Percentiles rank a stretch among this genome's conserved stretches.
Evolutionary conservation across 305 asterid genomes (phyloP).

Genomic region (Solanum hybrid): DNA sequence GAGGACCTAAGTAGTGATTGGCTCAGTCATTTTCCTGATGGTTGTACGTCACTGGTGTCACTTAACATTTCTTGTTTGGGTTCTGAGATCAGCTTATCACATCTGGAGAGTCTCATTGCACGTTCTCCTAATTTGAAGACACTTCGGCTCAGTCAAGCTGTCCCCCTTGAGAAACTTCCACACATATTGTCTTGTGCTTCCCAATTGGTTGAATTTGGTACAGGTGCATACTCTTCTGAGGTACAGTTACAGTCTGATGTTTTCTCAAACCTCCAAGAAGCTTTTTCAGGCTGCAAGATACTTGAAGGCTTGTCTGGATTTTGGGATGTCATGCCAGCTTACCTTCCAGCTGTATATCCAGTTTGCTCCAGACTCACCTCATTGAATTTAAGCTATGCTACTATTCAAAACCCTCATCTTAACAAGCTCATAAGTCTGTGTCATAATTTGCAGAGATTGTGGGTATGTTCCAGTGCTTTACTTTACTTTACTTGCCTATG

Average conservation of each 20-base stretch:
- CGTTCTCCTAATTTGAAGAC: conserved; percentile 70
- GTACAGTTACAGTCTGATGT: conserved; percentile 44
- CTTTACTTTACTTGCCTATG: not conserved
- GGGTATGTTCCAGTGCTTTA: conserved; percentile 45
- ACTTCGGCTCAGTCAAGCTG: conserved; percentile 76
- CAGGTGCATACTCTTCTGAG: conserved; percentile 78
- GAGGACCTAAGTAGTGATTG: conserved; percentile 88
- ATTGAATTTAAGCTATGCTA: conserved; percentile 74
- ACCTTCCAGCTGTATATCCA: conserved; percentile 70
- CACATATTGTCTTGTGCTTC: conserved; percentile 66
- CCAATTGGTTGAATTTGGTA: conserved; percentile 82
- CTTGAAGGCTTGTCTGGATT: conserved; percentile 82
- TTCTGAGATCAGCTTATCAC: conserved; percentile 70
- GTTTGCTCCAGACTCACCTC: conserved; percentile 66
- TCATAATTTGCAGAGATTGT: conserved; percentile 61
- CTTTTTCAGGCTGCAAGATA: conserved; percentile 63
- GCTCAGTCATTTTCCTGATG: conserved; percentile 89
- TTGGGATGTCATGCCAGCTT: conserved; percentile 84
- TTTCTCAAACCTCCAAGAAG: conserved; percentile 50
- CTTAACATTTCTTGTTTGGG: conserved; percentile 76
- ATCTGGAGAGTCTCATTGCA: conserved; percentile 73
- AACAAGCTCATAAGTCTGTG: conserved; percentile 65
- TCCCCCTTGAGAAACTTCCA: conserved; percentile 86
- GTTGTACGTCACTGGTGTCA: conserved; percentile 65
- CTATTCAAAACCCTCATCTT: conserved; percentile 66